These are phyloP conservation scores for Phytopythium litorale DNA, from an alignment of 352 stramenopile genomes.

Conservation along the genomic window DNA sequence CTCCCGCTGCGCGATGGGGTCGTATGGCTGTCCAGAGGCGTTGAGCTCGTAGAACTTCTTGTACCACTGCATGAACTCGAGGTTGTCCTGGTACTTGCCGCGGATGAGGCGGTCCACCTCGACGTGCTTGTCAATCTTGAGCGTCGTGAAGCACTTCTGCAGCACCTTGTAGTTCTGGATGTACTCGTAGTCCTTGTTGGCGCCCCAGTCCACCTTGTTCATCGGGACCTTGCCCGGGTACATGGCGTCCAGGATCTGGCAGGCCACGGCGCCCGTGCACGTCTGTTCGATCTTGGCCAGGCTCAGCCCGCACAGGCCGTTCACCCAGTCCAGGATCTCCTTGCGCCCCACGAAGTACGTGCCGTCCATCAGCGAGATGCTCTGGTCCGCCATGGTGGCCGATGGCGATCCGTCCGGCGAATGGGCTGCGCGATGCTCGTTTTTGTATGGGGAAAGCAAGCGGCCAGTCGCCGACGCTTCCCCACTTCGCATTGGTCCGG, in stretches of 20 bases:
- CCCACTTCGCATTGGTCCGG: background rate
- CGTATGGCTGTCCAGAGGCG: slow-evolving; percentile 88
- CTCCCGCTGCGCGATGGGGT: slow-evolving; percentile 88
- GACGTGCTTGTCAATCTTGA: slow-evolving; percentile 96
- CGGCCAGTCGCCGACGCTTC: background rate
- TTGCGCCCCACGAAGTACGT: slow-evolving; percentile 97
- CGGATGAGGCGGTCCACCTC: slow-evolving; percentile 98
- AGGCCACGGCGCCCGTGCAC: slow-evolving; percentile 94
- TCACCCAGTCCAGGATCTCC: slow-evolving; percentile 99
- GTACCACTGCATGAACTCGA: slow-evolving; percentile 99
- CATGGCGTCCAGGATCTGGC: slow-evolving; percentile 96
- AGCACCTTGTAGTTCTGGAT: slow-evolving; percentile 99
- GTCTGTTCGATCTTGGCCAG: slow-evolving; percentile 98
- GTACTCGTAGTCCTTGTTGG: slow-evolving; percentile 98
- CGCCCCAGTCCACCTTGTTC: slow-evolving; percentile 96
- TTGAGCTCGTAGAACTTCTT: slow-evolving; percentile 93
- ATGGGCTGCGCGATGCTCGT: background rate
- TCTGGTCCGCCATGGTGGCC: slow-evolving; percentile 51
- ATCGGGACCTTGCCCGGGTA: slow-evolving; percentile 95
- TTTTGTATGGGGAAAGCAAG: slow-evolving; percentile 4
- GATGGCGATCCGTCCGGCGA: background rate
- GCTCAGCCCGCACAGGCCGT: slow-evolving; percentile 92
- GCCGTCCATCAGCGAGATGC: slow-evolving; percentile 95
- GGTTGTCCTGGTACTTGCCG: slow-evolving; percentile 99
- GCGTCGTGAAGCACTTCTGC: slow-evolving; percentile 95